phyloP scores from a whole-genome alignment of 495 filamentous ascomycete species.

The Jackrogersella multiformis region DNA sequence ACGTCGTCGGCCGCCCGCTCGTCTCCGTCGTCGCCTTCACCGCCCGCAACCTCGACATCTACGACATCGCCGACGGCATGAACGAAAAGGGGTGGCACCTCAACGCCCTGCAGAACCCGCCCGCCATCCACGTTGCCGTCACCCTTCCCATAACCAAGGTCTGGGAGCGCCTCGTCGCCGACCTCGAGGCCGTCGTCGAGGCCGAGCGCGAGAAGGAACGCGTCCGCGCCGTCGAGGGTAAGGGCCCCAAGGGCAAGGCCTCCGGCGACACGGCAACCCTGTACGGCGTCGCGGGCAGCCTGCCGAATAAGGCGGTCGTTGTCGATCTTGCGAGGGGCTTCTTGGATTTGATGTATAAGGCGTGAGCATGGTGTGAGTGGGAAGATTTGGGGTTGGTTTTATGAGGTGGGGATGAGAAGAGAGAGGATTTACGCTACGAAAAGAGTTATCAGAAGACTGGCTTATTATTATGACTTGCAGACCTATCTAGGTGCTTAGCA shows the following conservation, averaged over 20 bases:
- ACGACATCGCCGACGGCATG: slow-evolving; percentile 90
- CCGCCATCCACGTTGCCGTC: slow-evolving; percentile 97
- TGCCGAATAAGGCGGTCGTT: slow-evolving; percentile 95
- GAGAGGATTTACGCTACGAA: neutral
- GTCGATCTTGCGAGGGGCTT: slow-evolving; percentile 90
- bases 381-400: neutral
- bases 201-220: slow-evolving; percentile 75
- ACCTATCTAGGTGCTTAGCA: too few species aligned
- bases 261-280: slow-evolving; percentile 83
- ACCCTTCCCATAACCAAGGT: slow-evolving; percentile 84
- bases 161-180: slow-evolving; percentile 79
- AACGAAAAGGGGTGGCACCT: slow-evolving; percentile 89
- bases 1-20: slow-evolving; percentile 83
- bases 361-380: slow-evolving; percentile 55
- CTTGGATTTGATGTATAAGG: slow-evolving; percentile 95
- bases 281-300: slow-evolving; percentile 93
- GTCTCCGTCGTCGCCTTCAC: slow-evolving; percentile 91
- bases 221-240: slow-evolving; percentile 75
- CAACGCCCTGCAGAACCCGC: slow-evolving; percentile 89
- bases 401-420: neutral
- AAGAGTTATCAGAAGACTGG: neutral
- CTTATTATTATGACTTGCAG: neutral
- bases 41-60: slow-evolving; percentile 78
- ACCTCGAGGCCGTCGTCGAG: slow-evolving; percentile 81
- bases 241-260: slow-evolving; percentile 69